Evolutionary conservation across 352 stramenopile species (phyloP).

Genomic region (Aphanomyces cochlioides): DNA sequence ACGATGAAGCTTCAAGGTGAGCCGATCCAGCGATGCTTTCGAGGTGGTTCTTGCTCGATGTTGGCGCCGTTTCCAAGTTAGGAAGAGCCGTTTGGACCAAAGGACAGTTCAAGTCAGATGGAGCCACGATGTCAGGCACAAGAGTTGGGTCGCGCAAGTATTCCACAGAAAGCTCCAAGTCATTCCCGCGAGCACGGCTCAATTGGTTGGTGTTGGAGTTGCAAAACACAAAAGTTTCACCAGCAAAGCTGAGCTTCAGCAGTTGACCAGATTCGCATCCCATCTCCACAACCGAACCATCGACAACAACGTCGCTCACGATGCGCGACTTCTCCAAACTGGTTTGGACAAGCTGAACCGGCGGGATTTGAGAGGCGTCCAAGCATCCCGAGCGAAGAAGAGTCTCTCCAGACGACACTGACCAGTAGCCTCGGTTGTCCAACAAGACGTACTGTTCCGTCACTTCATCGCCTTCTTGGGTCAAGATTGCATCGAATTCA

Average conservation of each 20-base stretch:
- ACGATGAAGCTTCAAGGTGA: no score
- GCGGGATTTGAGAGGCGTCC: slow-evolving; percentile 35
- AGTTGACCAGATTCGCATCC: slow-evolving; percentile 38
- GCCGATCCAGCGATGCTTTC: no score
- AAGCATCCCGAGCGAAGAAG: slow-evolving; percentile 36
- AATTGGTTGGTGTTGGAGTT: not conserved
- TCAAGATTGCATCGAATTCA: slow-evolving; percentile 44
- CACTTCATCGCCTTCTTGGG: slow-evolving; percentile 31
- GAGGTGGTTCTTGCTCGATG: no score
- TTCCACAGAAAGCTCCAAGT: not conserved
- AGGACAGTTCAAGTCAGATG: no score
- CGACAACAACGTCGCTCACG: not conserved
- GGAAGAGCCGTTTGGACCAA: no score
- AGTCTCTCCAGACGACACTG: slow-evolving; percentile 30
- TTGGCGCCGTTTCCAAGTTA: no score
- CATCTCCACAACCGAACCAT: not conserved
- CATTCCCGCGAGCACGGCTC: not conserved
- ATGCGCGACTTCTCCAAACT: not conserved
- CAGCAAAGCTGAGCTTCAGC: slow-evolving; percentile 41
- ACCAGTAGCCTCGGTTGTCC: slow-evolving; percentile 38
- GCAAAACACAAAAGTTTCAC: slow-evolving; percentile 48
- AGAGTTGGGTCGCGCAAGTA: not conserved
- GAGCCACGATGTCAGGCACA: slow-evolving; percentile 39
- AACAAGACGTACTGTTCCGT: slow-evolving; percentile 45
- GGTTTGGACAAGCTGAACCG: slow-evolving; percentile 28